Base-by-base conservation (phyloP, 75 land plant species). In the Selaginella moellendorffii region DNA sequence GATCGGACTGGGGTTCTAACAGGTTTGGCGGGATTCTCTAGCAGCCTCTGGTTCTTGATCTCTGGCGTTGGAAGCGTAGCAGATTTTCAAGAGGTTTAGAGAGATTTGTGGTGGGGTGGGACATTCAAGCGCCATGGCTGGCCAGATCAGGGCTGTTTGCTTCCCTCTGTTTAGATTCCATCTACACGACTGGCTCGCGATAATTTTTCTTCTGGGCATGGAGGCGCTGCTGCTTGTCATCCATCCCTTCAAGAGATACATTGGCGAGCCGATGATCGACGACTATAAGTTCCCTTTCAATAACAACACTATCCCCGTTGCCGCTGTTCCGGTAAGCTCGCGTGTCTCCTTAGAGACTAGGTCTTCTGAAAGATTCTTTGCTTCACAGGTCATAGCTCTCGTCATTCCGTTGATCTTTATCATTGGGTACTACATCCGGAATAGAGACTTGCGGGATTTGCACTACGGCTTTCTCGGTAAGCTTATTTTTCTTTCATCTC, bases 391-490 rank as follows among this genome's bases (percentile, higher is more conserved):
- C 22, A 72, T 81, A 69, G 86, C 83, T 28, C 53, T 88, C 0
- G 25, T 81, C 24, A 62, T 93, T 26, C 98, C 98, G 18, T 52
- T 80, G 61, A 1, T 65, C 10, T n/a, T 52, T 2, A 63, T 92
- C 27, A 2, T 75, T 56, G 53, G 66, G 18, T 67, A 71, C 64
- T 93, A 76, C 67, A 65, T 85, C 62, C 63, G 54, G 30, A 74
- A 79, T 59, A 75, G 65, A 46, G 81, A 88, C 72, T 62, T 93
- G 17, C 81, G 79, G 52, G 96, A 93, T 71, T 58, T 89, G 9
- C 97, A 92, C 61, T 96, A 92, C 69, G 81, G 85, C 42, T 53
- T 83, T 29, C 61, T 92, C 27, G 97, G 97, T 92, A 61, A 26
- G 72, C 9, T 9, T 56, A 56, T 56, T 8, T 56, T 9, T 56